Evolutionary conservation across 306 rosid genomes (phyloP).

Genomic region (Trifolium subterraneum): DNA sequence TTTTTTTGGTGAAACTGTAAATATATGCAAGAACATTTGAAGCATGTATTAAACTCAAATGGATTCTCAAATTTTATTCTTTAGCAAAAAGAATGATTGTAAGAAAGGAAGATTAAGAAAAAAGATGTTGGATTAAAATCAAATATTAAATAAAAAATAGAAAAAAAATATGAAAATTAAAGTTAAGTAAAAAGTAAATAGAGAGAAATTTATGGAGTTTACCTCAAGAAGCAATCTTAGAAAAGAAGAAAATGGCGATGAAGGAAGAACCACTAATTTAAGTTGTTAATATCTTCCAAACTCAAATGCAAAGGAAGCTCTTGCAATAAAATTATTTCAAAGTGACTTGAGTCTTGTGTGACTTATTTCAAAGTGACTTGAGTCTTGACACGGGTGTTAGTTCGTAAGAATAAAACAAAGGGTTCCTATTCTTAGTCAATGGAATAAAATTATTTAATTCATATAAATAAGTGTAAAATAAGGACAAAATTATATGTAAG

Average conservation of each 20-base stretch:
- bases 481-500: no score
- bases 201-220: not conserved
- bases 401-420: not conserved
- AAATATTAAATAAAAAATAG: not conserved
- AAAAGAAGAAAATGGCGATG: not conserved
- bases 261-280: not conserved
- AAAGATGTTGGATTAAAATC: not conserved
- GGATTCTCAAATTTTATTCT: not conserved
- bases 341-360: not conserved
- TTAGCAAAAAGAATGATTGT: not conserved
- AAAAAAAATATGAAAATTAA: not conserved
- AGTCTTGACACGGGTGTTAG: not conserved
- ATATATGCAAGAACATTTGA: not conserved
- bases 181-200: not conserved
- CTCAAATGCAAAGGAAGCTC: not conserved
- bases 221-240: not conserved
- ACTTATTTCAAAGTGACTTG: not conserved
- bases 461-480: not conserved
- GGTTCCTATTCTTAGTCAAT: not conserved
- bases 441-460: not conserved
- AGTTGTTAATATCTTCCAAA: not conserved
- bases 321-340: not conserved
- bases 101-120: not conserved
- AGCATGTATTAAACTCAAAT: not conserved
- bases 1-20: not conserved